Conservation (phyloP, 2,329 filamentous ascomycete genomes). For the Aureobasidium sp. region DNA sequence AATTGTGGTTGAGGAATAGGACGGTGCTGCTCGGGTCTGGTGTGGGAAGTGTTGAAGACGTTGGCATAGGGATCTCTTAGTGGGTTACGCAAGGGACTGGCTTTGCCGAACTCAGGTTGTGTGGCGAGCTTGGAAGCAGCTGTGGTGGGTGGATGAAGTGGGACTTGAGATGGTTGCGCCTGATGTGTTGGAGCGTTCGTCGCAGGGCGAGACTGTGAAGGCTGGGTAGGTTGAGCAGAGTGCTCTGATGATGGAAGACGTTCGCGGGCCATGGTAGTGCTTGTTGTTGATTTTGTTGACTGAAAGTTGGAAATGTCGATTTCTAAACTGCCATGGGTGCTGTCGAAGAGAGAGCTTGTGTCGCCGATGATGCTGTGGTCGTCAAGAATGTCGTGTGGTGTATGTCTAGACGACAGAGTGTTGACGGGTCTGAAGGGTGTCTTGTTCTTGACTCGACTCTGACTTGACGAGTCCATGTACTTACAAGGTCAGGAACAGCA, state of each 20-base stretch:
- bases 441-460: neutral
- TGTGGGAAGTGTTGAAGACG: constrained; percentile 41
- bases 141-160: neutral
- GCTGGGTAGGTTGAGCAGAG: constrained; percentile 16
- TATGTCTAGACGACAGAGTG: neutral
- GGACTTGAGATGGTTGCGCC: constrained; percentile 15
- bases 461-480: constrained; percentile 1
- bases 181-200: neutral
- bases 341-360: constrained; percentile 12
- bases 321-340: constrained; percentile 7
- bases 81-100: constrained; percentile 47
- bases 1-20: constrained; percentile 1
- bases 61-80: constrained; percentile 28
- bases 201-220: neutral
- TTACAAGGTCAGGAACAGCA: neutral
- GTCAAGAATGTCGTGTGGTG: neutral
- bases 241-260: constrained; percentile 31
- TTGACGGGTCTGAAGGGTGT: neutral
- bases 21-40: constrained; percentile 13
- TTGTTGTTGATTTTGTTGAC: neutral
- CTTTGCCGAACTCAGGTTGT: constrained; percentile 47
- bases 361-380: constrained; percentile 6
- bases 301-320: neutral
- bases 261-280: constrained; percentile 42
- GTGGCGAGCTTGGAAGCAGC: constrained; percentile 3